Conservation (phyloP, 2,329 filamentous ascomycete species). For the Eutypella sp. region DNA sequence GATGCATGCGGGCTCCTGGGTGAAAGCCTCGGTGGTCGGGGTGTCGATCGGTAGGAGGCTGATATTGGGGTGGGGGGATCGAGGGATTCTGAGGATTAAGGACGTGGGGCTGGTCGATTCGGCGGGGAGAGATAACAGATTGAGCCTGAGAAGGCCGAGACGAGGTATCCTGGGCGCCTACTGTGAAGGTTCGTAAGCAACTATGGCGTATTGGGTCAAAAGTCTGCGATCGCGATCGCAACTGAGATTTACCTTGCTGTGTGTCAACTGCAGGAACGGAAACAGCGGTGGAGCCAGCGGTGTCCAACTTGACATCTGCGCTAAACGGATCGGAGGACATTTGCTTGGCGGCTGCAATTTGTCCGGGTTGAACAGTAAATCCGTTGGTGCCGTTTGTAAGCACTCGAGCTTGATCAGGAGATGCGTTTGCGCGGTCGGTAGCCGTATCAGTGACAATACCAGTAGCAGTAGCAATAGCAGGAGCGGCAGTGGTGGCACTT, state of each 20-base stretch:
- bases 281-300: slow-evolving; percentile 3
- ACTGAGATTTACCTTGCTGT: slow-evolving; percentile 11
- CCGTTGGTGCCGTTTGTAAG: slow-evolving; percentile 6
- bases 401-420: not conserved
- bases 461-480: not conserved
- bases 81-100: slow-evolving; percentile 10
- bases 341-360: not conserved
- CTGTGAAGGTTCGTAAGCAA: slow-evolving; percentile 16
- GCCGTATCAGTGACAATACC: slow-evolving; percentile 1
- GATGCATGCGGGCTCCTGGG: slow-evolving; percentile 22
- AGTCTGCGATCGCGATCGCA: slow-evolving; percentile 5
- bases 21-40: slow-evolving; percentile 15
- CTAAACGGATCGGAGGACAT: slow-evolving; percentile 6
- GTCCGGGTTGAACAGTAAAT: not conserved
- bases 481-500: not conserved
- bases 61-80: slow-evolving; percentile 14
- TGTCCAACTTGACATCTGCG: slow-evolving; percentile 5
- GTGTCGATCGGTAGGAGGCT: slow-evolving; percentile 15
- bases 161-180: slow-evolving; percentile 12
- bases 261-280: slow-evolving; percentile 6
- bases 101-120: slow-evolving; percentile 13
- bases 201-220: slow-evolving; percentile 5
- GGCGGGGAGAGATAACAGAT: slow-evolving; percentile 15
- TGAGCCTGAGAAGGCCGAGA: slow-evolving; percentile 15
- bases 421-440: slow-evolving; percentile 6